A percentile compares a stretch with the other conserved stretches of the same genome.
Conservation (phyloP, 257 asterid species). For the Solanum chaucha region DNA sequence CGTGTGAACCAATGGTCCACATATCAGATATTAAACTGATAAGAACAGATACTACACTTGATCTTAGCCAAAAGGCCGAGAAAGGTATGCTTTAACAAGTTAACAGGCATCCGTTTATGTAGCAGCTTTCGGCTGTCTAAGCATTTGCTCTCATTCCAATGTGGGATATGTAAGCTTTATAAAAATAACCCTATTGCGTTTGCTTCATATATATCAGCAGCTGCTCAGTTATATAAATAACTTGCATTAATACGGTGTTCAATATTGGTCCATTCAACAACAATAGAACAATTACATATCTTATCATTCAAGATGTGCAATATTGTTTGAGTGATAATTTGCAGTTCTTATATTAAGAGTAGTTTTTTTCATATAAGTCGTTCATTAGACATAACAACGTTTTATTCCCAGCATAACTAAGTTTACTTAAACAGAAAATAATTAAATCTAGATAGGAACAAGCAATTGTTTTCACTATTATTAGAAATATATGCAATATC, state of each 20-base stretch:
- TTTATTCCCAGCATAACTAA: too few species aligned
- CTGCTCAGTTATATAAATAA: neutral
- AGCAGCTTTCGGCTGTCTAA: neutral
- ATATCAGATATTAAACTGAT: slow-evolving; percentile 14
- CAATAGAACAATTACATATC: neutral
- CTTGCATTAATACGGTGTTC: neutral
- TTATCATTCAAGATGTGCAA: neutral
- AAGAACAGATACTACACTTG: slow-evolving; percentile 30
- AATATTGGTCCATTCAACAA: too few species aligned
- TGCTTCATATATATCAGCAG: neutral
- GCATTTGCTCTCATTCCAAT: neutral
- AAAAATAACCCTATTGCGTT: neutral
- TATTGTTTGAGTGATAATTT: neutral
- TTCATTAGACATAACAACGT: too few species aligned
- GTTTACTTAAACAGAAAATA: too few species aligned
- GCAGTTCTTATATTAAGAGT: too few species aligned
- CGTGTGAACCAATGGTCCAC: fast-evolving
- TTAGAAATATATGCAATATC: too few species aligned
- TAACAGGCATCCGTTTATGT: fast-evolving
- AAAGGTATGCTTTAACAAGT: slow-evolving; percentile 4
- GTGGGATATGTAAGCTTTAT: neutral
- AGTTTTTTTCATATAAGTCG: too few species aligned
- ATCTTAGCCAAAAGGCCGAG: slow-evolving; percentile 41
- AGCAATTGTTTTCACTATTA: too few species aligned
- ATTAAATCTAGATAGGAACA: too few species aligned